Evolutionary conservation across 257 asterid genomes (phyloP), one percentile per base, ranked within the genome.

Genomic region (Solanum medicagineum): DNA sequence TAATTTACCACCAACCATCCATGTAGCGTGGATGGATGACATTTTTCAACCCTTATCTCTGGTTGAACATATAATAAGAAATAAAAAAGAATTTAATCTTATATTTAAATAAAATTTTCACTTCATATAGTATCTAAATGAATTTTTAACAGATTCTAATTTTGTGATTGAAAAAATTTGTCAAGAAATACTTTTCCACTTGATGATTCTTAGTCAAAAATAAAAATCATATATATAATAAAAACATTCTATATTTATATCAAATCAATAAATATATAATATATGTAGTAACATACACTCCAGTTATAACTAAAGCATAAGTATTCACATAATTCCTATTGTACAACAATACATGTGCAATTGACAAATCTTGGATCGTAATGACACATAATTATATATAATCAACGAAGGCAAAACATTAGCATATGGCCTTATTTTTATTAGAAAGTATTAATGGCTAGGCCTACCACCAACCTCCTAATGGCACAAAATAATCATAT

Each of bases 401-500:
- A 17, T 69, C 26, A 69, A 40, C 51, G 10, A 69, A 40, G 16
- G 53, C 53, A 68, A 68, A 68, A 36, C 49, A 8, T 68, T 4
- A 36, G 42, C 42, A 36, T 36, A 36, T 36, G 47, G 22, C 47
- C 74, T 66, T 29, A 68, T 32, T 68, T 16, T 1, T 26, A 32
- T 68, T 32, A 32, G 45, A 29, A 66, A 29, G 13, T 66, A 14
- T 2, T 65, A 29, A 29, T 65, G 3, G 9, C 73, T 6, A 65
- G 45, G 73, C 12, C 74, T 66, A 29, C 74, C 8, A 32, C 49
- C 8, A 68, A 32, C 75, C 47, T 66, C 47, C 75, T 8, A 16
- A 36, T 68, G 36, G 75, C 77, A n/a, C 32, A 65, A 65, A 65
- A 19, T 26, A 65, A 65, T 65, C 73, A 65, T 65, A 65, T 65